Evolutionary conservation across 192 early-diverging fungal species (phyloP).

Genomic region (Backusella australiensis): DNA sequence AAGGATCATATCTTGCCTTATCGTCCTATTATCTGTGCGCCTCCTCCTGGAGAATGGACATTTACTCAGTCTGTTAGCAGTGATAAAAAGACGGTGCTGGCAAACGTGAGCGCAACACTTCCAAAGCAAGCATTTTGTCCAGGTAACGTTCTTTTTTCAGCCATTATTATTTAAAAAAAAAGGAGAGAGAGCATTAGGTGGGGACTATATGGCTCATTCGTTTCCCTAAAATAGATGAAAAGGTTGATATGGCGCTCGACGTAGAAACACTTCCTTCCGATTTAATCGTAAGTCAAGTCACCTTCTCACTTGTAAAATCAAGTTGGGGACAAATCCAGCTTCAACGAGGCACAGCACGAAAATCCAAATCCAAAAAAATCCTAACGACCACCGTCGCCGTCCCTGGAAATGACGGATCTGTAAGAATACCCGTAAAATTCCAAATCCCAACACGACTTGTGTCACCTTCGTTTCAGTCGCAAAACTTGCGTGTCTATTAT

Average conservation of each 20-base stretch:
- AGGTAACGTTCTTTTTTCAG: conserved; percentile 24
- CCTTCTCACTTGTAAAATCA: conserved; percentile 31
- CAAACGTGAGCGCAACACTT: conserved; percentile 28
- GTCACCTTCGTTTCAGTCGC: conserved; percentile 34
- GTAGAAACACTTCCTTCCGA: conserved; percentile 19
- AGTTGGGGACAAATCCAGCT: conserved; percentile 26
- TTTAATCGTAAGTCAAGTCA: conserved; percentile 10
- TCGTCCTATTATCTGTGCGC: conserved; percentile 38
- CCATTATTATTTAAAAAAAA: not conserved
- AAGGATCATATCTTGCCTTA: conserved; percentile 32
- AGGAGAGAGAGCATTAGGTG: not conserved
- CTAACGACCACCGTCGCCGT: conserved; percentile 1
- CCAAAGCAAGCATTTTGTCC: conserved; percentile 35
- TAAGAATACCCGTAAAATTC: conserved; percentile 16
- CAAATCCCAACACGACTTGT: conserved; percentile 35
- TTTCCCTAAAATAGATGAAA: conserved; percentile 12
- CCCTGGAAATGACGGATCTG: not conserved
- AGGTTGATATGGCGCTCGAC: conserved; percentile 13
- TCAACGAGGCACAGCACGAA: conserved; percentile 22
- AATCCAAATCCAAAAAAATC: conserved; percentile 20
- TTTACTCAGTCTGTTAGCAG: conserved; percentile 21
- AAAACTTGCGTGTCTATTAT: conserved; percentile 36
- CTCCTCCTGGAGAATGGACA: conserved; percentile 30
- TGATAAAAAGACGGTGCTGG: conserved; percentile 24
- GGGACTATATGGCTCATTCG: not conserved